Percentiles rank a stretch among this genome's conserved stretches.
These are phyloP conservation scores for Gardenia jasminoides DNA, from an alignment of 257 asterid genomes.

Conservation along the genomic window DNA sequence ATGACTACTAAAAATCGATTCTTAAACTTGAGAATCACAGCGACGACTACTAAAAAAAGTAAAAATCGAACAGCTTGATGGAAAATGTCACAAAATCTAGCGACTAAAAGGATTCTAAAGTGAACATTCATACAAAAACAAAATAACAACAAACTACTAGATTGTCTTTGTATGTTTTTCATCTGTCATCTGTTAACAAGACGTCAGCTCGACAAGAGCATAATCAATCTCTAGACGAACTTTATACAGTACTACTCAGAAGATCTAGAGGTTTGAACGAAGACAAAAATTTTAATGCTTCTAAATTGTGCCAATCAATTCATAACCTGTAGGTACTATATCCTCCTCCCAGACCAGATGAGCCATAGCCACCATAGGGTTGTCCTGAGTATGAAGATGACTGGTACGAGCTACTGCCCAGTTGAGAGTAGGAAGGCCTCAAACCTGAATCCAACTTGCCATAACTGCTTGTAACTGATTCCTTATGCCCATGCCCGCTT, in stretches of 20 bases:
- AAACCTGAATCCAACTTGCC: conserved; percentile 43
- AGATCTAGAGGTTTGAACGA: neutral
- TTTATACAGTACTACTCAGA: neutral
- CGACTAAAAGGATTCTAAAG: neutral
- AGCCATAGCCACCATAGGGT: conserved; percentile 56
- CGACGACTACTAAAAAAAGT: neutral
- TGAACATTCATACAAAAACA: neutral
- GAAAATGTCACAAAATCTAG: neutral
- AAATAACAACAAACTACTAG: neutral
- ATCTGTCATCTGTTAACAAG: neutral
- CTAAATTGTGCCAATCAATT: conserved; percentile 5
- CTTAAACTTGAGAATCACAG: neutral
- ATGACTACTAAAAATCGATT: neutral
- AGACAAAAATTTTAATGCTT: neutral
- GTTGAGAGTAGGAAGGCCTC: conserved; percentile 59
- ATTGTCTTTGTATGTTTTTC: neutral
- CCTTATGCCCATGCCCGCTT: conserved; percentile 42
- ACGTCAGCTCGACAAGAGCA: conserved; percentile 6
- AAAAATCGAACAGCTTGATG: neutral
- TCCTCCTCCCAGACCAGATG: conserved; percentile 72
- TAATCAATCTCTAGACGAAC: conserved; percentile 5
- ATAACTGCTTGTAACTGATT: conserved; percentile 38
- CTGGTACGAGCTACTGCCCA: conserved; percentile 51
- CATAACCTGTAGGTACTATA: conserved; percentile 56
- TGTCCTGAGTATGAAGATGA: conserved; percentile 51